phyloP scores from a whole-genome alignment of 352 stramenopile species.

The Globisporangium megalacanthum region DNA sequence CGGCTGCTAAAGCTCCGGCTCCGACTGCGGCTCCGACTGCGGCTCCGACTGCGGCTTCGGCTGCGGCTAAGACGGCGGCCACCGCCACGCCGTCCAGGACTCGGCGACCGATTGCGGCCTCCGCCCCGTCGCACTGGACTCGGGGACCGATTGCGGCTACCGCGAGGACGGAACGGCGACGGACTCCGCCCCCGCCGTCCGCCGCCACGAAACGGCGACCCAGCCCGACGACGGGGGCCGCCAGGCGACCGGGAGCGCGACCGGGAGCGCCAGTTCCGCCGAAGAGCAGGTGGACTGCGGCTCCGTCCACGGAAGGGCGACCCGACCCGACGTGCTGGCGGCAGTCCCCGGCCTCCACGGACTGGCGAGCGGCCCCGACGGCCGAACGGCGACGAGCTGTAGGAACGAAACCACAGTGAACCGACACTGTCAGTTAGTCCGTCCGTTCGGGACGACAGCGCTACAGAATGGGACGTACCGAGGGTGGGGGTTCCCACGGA shows the following conservation, averaged over 20 bases:
- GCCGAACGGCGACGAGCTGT: conserved; percentile 2
- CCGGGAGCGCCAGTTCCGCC: conserved; percentile 11
- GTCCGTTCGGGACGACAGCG: not conserved
- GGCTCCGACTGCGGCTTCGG: conserved; percentile 6
- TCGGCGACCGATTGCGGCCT: conserved; percentile 7
- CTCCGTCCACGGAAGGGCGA: conserved; percentile 52
- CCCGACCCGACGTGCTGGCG: conserved; percentile 16
- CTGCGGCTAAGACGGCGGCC: no score
- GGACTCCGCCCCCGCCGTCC: conserved; percentile 10
- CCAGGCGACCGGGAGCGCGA: conserved; percentile 33
- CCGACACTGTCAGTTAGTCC: no score
- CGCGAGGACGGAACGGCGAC: conserved; percentile 11
- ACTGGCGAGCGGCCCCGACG: conserved; percentile 14
- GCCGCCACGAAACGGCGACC: conserved; percentile 34
- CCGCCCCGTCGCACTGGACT: conserved; percentile 5
- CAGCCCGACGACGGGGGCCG: conserved; percentile 27
- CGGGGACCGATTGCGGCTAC: conserved; percentile 5
- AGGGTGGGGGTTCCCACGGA: conserved; percentile 4
- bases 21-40: conserved; percentile 24
- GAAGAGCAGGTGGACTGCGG: conserved; percentile 26
- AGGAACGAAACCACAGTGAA: not conserved
- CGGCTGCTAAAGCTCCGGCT: conserved; percentile 31
- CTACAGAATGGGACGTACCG: conserved; percentile 2
- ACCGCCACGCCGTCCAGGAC: conserved; percentile 17
- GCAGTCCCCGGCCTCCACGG: conserved; percentile 13